Conservation (phyloP, 1,139 yeast genomes). For the Geotrichum restrictum region DNA sequence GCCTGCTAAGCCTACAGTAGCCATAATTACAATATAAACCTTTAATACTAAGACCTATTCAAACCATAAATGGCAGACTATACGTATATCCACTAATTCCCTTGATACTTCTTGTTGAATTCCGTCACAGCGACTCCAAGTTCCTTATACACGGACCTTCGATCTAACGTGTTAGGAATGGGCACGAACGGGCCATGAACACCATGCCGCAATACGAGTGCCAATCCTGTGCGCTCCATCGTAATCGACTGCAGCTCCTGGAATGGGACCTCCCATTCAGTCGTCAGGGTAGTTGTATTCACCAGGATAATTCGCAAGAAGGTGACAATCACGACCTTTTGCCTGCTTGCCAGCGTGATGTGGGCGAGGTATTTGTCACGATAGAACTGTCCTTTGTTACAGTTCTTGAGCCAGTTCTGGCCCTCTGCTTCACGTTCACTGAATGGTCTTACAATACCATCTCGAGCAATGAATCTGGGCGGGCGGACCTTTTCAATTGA, state of each 20-base stretch:
- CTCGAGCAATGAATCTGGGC: conserved; percentile 68
- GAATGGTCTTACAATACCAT: conserved; percentile 68
- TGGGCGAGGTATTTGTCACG: conserved; percentile 80
- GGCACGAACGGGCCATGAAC: conserved; percentile 75
- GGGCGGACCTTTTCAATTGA: conserved; percentile 76
- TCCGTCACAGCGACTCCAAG: conserved; percentile 79
- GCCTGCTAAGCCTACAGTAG: too few relatives aligned
- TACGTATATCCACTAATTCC: too few relatives aligned
- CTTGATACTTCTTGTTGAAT: conserved; percentile 46
- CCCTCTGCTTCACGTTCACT: conserved; percentile 85
- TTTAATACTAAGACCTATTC: too few relatives aligned
- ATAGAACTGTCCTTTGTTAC: conserved; percentile 72
- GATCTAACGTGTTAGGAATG: conserved; percentile 59
- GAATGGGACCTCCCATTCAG: conserved; percentile 63
- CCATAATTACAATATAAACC: too few relatives aligned
- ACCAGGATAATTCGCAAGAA: conserved; percentile 65
- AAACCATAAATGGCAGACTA: too few relatives aligned
- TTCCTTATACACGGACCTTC: conserved; percentile 63
- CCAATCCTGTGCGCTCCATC: conserved; percentile 75
- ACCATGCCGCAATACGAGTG: conserved; percentile 55
- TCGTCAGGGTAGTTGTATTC: conserved; percentile 53
- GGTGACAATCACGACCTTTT: conserved; percentile 71
- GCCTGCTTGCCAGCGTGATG: conserved; percentile 67
- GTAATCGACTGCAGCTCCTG: conserved; percentile 62
- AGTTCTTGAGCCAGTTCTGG: conserved; percentile 79